A percentile compares a stretch with the other conserved stretches of the same genome.
These are phyloP conservation scores for Lachancea thermotolerans DNA, from an alignment of 805 yeast genomes.

Conservation along the genomic window DNA sequence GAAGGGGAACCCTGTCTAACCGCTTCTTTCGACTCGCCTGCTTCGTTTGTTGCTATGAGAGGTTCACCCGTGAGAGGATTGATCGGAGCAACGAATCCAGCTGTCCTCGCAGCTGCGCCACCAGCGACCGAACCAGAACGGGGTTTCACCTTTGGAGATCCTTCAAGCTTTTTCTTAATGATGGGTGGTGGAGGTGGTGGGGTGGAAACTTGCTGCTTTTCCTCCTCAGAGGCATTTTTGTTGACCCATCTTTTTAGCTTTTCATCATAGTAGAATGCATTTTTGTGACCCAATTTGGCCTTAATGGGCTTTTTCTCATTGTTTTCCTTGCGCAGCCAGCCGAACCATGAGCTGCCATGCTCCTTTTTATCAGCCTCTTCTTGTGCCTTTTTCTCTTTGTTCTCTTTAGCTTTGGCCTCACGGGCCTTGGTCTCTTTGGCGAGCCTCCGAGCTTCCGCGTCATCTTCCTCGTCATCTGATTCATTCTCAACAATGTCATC, in stretches of 20 bases:
- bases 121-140: slow-evolving; percentile 32
- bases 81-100: slow-evolving; percentile 30
- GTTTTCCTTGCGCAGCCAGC: slow-evolving; percentile 57
- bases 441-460: slow-evolving; percentile 14
- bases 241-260: slow-evolving; percentile 83
- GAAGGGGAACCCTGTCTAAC: slow-evolving; percentile 6
- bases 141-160: slow-evolving; percentile 32
- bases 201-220: slow-evolving; percentile 45
- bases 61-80: slow-evolving; percentile 33
- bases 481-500: slow-evolving; percentile 41
- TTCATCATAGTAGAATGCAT: slow-evolving; percentile 72
- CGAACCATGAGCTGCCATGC: slow-evolving; percentile 38
- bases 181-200: slow-evolving; percentile 68
- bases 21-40: slow-evolving; percentile 8
- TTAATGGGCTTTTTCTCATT: slow-evolving; percentile 69
- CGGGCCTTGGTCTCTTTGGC: slow-evolving; percentile 12
- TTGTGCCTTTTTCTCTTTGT: slow-evolving; percentile 18
- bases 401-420: slow-evolving; percentile 22
- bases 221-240: slow-evolving; percentile 58
- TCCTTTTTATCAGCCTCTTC: slow-evolving; percentile 13
- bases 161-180: slow-evolving; percentile 32
- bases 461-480: slow-evolving; percentile 34
- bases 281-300: slow-evolving; percentile 82
- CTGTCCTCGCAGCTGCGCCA: slow-evolving; percentile 27
- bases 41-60: slow-evolving; percentile 9